Conservation (phyloP, 2,329 filamentous ascomycete genomes). For the Aspergillus texensis region DNA sequence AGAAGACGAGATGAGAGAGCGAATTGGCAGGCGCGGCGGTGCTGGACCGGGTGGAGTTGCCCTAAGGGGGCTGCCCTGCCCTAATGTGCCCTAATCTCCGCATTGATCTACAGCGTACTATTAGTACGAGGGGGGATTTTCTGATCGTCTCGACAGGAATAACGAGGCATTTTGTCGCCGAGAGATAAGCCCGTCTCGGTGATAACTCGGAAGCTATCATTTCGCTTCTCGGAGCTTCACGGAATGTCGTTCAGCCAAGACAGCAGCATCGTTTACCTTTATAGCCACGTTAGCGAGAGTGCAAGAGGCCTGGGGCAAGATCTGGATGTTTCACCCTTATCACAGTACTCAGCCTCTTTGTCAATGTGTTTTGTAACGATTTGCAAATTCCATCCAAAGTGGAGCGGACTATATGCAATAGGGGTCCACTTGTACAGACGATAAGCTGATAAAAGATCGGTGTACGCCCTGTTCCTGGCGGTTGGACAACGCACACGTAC, state of each 20-base stretch:
- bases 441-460: conserved; percentile 6
- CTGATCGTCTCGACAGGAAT: background rate
- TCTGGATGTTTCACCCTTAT: conserved; percentile 1
- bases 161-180: background rate
- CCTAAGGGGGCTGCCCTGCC: conserved; percentile 12
- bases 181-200: background rate
- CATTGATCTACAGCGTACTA: conserved; percentile 6
- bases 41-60: conserved; percentile 10
- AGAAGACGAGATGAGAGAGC: conserved; percentile 9
- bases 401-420: background rate
- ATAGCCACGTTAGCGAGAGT: background rate
- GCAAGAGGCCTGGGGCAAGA: background rate
- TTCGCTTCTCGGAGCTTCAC: background rate
- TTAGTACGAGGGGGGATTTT: background rate
- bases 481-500: background rate
- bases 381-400: background rate
- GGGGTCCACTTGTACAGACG: background rate
- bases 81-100: conserved; percentile 14
- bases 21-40: background rate
- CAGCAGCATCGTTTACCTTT: background rate
- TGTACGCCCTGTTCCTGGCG: background rate
- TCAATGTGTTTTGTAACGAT: conserved; percentile 3
- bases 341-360: background rate
- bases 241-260: background rate
- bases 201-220: background rate